Conservation (phyloP, 495 filamentous ascomycete species). For the Neurospora sp. region DNA sequence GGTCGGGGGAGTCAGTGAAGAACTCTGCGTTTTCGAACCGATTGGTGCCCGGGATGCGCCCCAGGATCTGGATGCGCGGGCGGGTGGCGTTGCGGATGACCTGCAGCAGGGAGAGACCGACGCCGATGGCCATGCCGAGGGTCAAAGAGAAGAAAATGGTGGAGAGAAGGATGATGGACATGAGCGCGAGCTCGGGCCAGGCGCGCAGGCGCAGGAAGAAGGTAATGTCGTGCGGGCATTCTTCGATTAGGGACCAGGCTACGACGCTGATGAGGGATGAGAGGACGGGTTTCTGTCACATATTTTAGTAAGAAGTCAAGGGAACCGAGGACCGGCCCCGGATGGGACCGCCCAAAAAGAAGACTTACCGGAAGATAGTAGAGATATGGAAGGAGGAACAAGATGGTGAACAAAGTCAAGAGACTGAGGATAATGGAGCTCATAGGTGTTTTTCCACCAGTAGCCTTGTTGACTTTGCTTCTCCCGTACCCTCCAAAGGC, state of each 20-base stretch:
- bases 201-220: conserved; percentile 86
- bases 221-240: conserved; percentile 78
- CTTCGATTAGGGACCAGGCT: conserved; percentile 88
- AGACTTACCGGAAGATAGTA: conserved; percentile 81
- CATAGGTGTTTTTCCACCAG: conserved; percentile 89
- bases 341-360: neutral
- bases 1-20: conserved; percentile 56
- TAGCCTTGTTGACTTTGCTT: conserved; percentile 88
- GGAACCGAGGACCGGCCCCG: neutral
- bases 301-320: conserved; percentile 19
- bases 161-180: conserved; percentile 77
- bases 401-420: conserved; percentile 69
- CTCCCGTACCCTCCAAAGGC: conserved; percentile 95
- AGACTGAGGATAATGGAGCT: conserved; percentile 72
- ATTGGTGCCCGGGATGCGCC: conserved; percentile 71
- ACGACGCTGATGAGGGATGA: conserved; percentile 93
- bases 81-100: conserved; percentile 84
- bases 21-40: conserved; percentile 86
- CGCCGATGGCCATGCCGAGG: conserved; percentile 79
- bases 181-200: conserved; percentile 73
- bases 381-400: conserved; percentile 80
- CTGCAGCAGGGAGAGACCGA: conserved; percentile 77
- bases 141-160: conserved; percentile 90
- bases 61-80: conserved; percentile 93
- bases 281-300: conserved; percentile 76